Evolutionary conservation across 129 eudicot species (phyloP), one percentile per base, ranked within the genome.

Genomic region (Flaveria bidentis): DNA sequence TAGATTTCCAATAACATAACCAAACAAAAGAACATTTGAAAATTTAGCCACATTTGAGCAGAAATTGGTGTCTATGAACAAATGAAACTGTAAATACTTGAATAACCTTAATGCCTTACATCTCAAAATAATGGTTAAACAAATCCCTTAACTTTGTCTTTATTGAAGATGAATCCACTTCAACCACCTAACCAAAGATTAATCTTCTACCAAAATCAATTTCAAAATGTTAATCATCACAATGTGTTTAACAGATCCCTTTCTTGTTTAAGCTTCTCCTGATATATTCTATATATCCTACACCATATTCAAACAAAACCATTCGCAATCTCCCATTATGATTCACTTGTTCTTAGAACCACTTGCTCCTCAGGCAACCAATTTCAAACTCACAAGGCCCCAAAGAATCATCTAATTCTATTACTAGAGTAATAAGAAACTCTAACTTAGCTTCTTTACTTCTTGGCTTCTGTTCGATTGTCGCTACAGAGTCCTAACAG

Each of bases 101-200:
- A 51, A 33, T 50, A 63, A 44, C 56, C 58, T 45, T 17, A 69
- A 45, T 68, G 56, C 1, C 56, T 45, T 45, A 25, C n/a, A 44
- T 68, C 73, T 18, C 36, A 45, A 56, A 9, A 39, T 23, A 68
- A 45, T 25, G 36, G 4, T 18, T 68, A 13, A 44, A 68, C 33
- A 68, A 68, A 68, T 4, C 17, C 22, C 22, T 20, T 56, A 56
- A 56, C 68, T 8, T 16, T 73, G 41, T 57, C 77, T 39, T 73
- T 22, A 56, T 56, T 53, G 47, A 44, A 8, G 47, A 44, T 44
- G 11, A 6, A 44, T 44, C 4, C 51, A 46, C 51, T 52, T 71
- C 28, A 64, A 53, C 41, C 76, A 72, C 20, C 39, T 56, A 73
- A 73, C 41, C 14, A 44, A 56, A 55, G 42, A 41, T 10, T 18